Evolutionary conservation across 495 filamentous ascomycete genomes (phyloP).

Genomic region (Tuber borchii): DNA sequence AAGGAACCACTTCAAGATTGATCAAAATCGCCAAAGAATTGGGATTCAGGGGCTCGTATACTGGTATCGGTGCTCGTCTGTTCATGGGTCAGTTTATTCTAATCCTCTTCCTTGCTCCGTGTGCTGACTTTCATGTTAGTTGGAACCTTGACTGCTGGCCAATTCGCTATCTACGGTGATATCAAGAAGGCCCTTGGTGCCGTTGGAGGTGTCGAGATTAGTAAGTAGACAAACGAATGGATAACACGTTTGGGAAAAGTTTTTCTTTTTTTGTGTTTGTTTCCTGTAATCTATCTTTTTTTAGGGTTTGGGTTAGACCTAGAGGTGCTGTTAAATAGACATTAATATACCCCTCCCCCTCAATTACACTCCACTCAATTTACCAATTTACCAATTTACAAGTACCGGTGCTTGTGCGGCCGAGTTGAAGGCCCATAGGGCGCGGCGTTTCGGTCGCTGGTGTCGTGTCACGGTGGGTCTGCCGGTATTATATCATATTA

Average conservation of each 20-base stretch:
- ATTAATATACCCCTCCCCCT: conserved; percentile 29
- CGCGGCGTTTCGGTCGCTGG: not conserved
- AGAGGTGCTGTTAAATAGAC: conserved; percentile 31
- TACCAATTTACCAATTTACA: too few relatives aligned
- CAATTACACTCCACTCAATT: not conserved
- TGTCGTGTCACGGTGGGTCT: not conserved
- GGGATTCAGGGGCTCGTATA: conserved; percentile 78
- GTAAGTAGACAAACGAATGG: conserved; percentile 24
- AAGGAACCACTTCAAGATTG: conserved; percentile 82
- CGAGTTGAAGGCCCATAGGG: too few relatives aligned
- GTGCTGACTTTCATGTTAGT: conserved; percentile 45
- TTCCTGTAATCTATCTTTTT: conserved; percentile 21
- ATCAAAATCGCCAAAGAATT: conserved; percentile 96
- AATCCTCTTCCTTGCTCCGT: not conserved
- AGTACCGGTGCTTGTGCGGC: too few relatives aligned
- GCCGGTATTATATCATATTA: too few relatives aligned
- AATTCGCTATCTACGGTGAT: conserved; percentile 95
- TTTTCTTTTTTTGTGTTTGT: conserved; percentile 6
- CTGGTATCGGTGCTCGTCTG: conserved; percentile 87
- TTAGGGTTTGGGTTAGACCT: conserved; percentile 36
- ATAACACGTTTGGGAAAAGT: conserved; percentile 14
- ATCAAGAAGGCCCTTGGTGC: conserved; percentile 56
- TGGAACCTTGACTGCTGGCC: conserved; percentile 75
- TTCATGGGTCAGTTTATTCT: conserved; percentile 54
- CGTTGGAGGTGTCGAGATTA: conserved; percentile 41